Percentiles rank a stretch among this genome's conserved stretches.
phyloP scores from a whole-genome alignment of 192 early-diverging fungal species.

The Coemansia sp. region DNA sequence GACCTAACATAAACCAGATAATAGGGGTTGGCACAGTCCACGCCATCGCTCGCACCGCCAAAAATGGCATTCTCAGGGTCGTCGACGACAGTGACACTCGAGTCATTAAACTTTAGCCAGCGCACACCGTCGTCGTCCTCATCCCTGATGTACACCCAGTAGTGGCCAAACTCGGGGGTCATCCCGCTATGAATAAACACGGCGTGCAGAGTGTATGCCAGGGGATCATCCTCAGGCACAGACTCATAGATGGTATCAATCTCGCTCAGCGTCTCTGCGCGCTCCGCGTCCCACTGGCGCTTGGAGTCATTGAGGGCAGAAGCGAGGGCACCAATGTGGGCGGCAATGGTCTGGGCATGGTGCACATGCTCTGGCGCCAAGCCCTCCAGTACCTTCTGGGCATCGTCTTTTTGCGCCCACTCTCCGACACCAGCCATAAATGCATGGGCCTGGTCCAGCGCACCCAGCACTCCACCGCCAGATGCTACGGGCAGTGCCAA shows the following conservation, averaged over 20 bases:
- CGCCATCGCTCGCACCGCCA: no score
- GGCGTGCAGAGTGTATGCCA: slow-evolving; percentile 66
- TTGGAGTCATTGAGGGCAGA: slow-evolving; percentile 7
- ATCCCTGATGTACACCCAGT: slow-evolving; percentile 76
- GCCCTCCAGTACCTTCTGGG: slow-evolving; percentile 15
- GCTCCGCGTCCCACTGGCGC: slow-evolving; percentile 14
- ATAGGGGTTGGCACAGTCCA: slow-evolving; percentile 66
- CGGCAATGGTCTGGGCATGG: background rate
- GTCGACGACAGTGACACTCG: slow-evolving; percentile 57
- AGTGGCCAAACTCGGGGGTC: slow-evolving; percentile 69
- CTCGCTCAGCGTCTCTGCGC: background rate
- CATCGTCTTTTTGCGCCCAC: slow-evolving; percentile 23
- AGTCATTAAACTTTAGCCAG: slow-evolving; percentile 78
- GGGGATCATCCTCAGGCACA: slow-evolving; percentile 8
- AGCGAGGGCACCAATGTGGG: slow-evolving; percentile 8
- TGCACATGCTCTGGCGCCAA: background rate
- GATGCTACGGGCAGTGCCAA: slow-evolving; percentile 18
- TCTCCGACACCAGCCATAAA: slow-evolving; percentile 23
- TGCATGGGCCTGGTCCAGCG: slow-evolving; percentile 25
- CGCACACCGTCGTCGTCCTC: slow-evolving; percentile 32
- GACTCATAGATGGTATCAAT: slow-evolving; percentile 23
- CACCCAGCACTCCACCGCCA: slow-evolving; percentile 15
- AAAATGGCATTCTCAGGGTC: no score
- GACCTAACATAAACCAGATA: slow-evolving; percentile 66
- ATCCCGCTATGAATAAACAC: slow-evolving; percentile 73